Conservation (phyloP, 768 basidiomycete genomes). For the Lentinula detonsa region DNA sequence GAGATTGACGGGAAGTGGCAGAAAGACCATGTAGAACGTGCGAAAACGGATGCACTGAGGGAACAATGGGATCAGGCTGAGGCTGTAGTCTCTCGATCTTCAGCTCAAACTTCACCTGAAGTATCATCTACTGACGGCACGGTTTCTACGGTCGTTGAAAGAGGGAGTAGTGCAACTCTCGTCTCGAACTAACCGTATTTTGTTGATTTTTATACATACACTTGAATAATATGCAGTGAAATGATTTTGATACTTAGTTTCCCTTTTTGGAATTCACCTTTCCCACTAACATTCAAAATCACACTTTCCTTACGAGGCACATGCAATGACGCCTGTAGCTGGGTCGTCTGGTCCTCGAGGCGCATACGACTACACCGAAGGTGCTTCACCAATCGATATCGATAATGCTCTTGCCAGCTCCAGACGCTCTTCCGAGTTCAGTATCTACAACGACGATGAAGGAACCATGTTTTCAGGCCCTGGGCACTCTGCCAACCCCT, state of each 20-base stretch:
- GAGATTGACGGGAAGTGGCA: constrained; percentile 42
- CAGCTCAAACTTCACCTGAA: neutral
- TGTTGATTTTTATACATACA: no score
- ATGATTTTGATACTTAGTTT: neutral
- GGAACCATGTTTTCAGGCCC: constrained; percentile 77
- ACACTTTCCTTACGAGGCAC: constrained; percentile 7
- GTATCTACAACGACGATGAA: constrained; percentile 52
- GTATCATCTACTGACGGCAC: neutral
- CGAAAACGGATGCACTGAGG: neutral
- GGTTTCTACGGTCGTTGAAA: neutral
- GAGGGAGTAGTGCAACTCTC: neutral
- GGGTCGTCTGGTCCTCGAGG: constrained; percentile 22
- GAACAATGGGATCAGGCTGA: neutral
- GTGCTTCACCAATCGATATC: constrained; percentile 75
- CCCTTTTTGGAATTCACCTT: neutral
- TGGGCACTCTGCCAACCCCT: constrained; percentile 64
- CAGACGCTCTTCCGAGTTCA: constrained; percentile 55
- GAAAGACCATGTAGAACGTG: constrained; percentile 11
- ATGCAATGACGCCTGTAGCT: constrained; percentile 37
- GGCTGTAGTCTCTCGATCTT: neutral
- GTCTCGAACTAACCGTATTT: neutral
- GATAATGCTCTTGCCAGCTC: constrained; percentile 47
- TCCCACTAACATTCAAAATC: neutral
- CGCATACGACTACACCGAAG: constrained; percentile 73
- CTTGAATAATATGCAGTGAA: no score